Conservation (phyloP, 2,329 filamentous ascomycete species). For the Curvularia spicifera region DNA sequence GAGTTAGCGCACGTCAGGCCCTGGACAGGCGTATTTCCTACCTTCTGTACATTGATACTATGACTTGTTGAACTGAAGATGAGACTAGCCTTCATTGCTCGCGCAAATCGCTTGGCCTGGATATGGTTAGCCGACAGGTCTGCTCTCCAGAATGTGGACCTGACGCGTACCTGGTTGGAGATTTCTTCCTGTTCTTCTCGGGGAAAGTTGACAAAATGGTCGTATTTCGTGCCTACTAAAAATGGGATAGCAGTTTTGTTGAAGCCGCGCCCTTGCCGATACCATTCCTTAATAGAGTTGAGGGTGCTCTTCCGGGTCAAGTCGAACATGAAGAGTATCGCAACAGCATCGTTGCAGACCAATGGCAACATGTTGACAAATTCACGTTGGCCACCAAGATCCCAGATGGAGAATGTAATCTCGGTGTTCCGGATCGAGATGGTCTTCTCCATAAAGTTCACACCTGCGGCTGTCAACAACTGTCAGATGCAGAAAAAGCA, state of each 20-base stretch:
- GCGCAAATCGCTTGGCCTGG: constrained; percentile 91
- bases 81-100: constrained; percentile 95
- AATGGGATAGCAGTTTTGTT: constrained; percentile 99
- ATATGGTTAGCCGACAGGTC: constrained; percentile 11
- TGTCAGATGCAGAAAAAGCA: not conserved
- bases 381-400: constrained; percentile 94
- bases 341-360: constrained; percentile 99
- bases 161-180: constrained; percentile 77
- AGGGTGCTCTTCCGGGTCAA: constrained; percentile 96
- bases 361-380: constrained; percentile 99
- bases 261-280: constrained; percentile 94
- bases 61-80: constrained; percentile 99
- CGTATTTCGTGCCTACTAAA: constrained; percentile 96
- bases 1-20: constrained; percentile 35
- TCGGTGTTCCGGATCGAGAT: constrained; percentile 99
- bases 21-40: constrained; percentile 48
- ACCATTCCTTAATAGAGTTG: constrained; percentile 99
- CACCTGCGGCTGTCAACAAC: constrained; percentile 62
- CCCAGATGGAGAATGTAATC: constrained; percentile 99
- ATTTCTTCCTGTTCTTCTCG: constrained; percentile 98
- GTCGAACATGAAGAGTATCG: constrained; percentile 99
- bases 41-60: constrained; percentile 99
- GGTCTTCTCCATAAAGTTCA: constrained; percentile 99
- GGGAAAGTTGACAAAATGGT: constrained; percentile 99
- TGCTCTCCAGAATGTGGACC: not conserved